Conservation (phyloP, 2,329 filamentous ascomycete genomes). For the Dactylellina sp. region DNA sequence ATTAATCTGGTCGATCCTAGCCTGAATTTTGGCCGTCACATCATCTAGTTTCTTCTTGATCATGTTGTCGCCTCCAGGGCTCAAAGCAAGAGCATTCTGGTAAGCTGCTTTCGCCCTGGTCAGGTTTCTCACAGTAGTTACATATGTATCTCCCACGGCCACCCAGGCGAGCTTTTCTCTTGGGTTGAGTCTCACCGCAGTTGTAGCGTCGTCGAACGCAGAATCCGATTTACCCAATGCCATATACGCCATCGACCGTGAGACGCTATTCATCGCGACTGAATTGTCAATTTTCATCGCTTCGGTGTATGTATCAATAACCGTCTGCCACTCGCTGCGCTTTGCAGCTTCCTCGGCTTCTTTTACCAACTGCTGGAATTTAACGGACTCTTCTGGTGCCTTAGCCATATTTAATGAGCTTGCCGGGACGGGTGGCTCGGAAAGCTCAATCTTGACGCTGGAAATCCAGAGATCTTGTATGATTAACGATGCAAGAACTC, state of each 20-base stretch:
- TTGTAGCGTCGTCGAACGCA: conserved; percentile 16
- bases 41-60: conserved; percentile 22
- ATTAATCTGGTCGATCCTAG: conserved; percentile 19
- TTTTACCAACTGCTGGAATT: conserved; percentile 25
- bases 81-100: conserved; percentile 19
- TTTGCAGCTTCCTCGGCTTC: conserved; percentile 26
- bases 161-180: conserved; percentile 37
- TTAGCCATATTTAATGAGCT: conserved; percentile 17
- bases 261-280: conserved; percentile 20
- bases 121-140: conserved; percentile 11
- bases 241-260: conserved; percentile 28
- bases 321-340: conserved; percentile 29
- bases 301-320: conserved; percentile 37
- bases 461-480: conserved; percentile 37
- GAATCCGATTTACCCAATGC: conserved; percentile 13
- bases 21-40: conserved; percentile 10
- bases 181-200: conserved; percentile 17
- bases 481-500: conserved; percentile 40
- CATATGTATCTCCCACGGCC: conserved; percentile 17
- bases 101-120: conserved; percentile 35
- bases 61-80: background rate
- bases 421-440: conserved; percentile 11
- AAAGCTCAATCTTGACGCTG: conserved; percentile 32
- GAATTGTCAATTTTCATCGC: conserved; percentile 43
- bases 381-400: conserved; percentile 19